A percentile compares a stretch with the other conserved stretches of the same genome.
phyloP scores from a whole-genome alignment of 2,329 filamentous ascomycete species.

The Drechslera avenae region DNA sequence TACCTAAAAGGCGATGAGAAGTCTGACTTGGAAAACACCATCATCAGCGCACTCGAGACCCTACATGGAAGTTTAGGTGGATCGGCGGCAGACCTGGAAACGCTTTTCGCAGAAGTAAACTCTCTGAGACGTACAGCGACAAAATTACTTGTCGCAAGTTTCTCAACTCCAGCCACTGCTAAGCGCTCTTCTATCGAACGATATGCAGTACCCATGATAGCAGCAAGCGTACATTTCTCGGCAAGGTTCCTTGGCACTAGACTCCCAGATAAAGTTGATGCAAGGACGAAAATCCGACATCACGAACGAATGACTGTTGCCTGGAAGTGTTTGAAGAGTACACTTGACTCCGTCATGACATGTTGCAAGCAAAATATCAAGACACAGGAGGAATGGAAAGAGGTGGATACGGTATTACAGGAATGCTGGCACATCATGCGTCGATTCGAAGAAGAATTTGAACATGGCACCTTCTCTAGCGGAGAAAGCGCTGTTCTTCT shows the following conservation, averaged over 20 bases:
- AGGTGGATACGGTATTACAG: constrained; percentile 40
- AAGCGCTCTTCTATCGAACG: constrained; percentile 11
- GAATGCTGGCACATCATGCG: constrained; percentile 38
- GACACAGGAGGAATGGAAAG: constrained; percentile 34
- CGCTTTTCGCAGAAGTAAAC: constrained; percentile 44
- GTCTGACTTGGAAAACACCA: constrained; percentile 20
- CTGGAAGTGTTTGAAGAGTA: constrained; percentile 40
- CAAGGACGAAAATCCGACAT: constrained; percentile 24
- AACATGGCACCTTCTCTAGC: constrained; percentile 5
- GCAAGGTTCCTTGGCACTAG: constrained; percentile 38
- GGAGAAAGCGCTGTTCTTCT: constrained; percentile 19
- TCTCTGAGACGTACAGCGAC: constrained; percentile 40
- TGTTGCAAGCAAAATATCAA: constrained; percentile 39
- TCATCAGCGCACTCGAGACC: constrained; percentile 31
- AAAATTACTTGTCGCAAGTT: constrained; percentile 25
- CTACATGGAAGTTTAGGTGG: constrained; percentile 40
- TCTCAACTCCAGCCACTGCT: constrained; percentile 8
- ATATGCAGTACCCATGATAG: constrained; percentile 31
- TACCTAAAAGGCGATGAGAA: constrained; percentile 24
- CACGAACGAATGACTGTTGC: constrained; percentile 31
- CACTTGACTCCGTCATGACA: constrained; percentile 42
- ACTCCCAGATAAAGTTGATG: constrained; percentile 22
- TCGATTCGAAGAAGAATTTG: constrained; percentile 29
- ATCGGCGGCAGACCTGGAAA: constrained; percentile 41
- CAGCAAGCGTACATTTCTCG: constrained; percentile 40